Evolutionary conservation across 345 rosid species (phyloP).

Genomic region (Clausena lansium): DNA sequence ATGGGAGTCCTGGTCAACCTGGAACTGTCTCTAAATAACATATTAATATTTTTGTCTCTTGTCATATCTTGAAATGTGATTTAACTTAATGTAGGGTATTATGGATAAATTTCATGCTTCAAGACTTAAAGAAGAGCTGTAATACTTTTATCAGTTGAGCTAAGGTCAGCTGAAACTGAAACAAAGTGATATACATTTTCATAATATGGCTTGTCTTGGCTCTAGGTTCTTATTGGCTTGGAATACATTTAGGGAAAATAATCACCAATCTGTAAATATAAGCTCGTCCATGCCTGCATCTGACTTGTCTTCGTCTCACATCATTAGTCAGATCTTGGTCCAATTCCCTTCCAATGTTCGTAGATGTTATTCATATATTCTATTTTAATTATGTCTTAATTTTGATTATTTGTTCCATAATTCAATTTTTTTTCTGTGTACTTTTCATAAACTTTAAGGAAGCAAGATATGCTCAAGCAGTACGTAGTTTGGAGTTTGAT

Average conservation of each 20-base stretch:
- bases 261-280: neutral
- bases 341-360: neutral
- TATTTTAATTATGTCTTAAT: neutral
- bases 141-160: neutral
- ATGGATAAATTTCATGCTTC: neutral
- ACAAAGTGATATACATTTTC: neutral
- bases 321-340: neutral
- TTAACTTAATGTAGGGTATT: neutral
- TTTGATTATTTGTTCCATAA: neutral
- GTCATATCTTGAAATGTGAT: neutral
- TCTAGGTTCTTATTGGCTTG: neutral
- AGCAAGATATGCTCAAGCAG: slow-evolving; percentile 71
- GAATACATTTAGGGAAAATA: neutral
- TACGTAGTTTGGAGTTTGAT: slow-evolving; percentile 72
- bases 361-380: neutral
- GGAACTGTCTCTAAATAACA: neutral
- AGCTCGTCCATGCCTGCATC: neutral
- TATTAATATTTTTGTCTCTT: neutral
- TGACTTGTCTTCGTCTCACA: neutral
- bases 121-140: neutral
- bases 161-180: neutral
- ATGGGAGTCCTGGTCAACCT: neutral
- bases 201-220: neutral
- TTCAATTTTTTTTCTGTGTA: neutral
- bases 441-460: slow-evolving; percentile 40